Evolutionary conservation across 192 early-diverging fungal species (phyloP), one percentile per base, ranked within the genome.

Genomic region (Backusella australiensis): DNA sequence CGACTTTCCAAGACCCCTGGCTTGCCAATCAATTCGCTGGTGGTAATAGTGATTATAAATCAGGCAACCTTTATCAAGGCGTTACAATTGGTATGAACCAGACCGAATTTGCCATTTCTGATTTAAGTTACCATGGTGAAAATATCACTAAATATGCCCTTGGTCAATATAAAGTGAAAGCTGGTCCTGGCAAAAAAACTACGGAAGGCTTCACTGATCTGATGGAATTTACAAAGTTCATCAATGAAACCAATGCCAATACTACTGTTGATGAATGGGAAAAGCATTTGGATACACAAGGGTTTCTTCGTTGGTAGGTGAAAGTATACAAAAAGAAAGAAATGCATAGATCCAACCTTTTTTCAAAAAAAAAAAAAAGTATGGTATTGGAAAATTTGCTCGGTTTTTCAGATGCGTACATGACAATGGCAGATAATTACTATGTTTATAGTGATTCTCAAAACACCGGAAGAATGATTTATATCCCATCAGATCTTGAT

Each of bases 1-100:
- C 72, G 71, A 83, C 79, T 56, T 83, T 83, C 49, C 79, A 79
- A 73, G 77, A 80, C 21, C 78, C 82, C 71, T 83, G 79, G 79
- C 34, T 63, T 78, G 77, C 41, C 72, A 77, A 19, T 71, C 59
- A 41, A 21, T 76, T 34, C 76, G 78, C 36, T 75, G 74, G 8
- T 73, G 82, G 77, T 46, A 72, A 75, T 78, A 78, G 38, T 38
- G 59, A 46, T 49, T 80, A 35, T 75, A 34, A 42, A 79, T 70
- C 26, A 76, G 73, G 39, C 0, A 70, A 36, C 0, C 49, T 73
- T 8, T 73, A 73, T 38, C 72, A 73, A 39, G 72, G 72, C 19
- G 19, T 59, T 4, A 56, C 35, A 17, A 19, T 34, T 36, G 21
- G 32, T 5, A 53, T 36, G 29, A 71, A 46, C 8, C 38, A 46